Evolutionary conservation across 495 filamentous ascomycete species (phyloP), one percentile per base, ranked within the genome.

Genomic region (Hyaloscypha bicolor): DNA sequence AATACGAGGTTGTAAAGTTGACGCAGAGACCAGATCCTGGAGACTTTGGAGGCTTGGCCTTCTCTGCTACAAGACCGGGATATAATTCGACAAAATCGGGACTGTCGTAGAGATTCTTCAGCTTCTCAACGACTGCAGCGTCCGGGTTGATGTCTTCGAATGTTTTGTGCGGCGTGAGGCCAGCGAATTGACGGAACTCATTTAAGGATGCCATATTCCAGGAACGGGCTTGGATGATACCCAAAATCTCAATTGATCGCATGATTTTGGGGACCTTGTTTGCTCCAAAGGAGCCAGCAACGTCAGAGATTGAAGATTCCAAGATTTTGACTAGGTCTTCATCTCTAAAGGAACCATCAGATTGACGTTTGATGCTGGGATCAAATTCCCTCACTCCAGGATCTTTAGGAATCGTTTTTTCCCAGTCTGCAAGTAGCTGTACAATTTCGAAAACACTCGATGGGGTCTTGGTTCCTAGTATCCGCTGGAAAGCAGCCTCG

Each of bases 81-180:
- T 95, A 95, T 3, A 95, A 79, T 76, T 95, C 92, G 12, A 94
- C 92, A 61, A 84, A 84, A 76, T 96, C 91, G 0, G 91, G 91
- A 63, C 88, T 85, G 58, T 92, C 90, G 73, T 96, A 96, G 33
- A 96, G 80, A 62, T 89, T 84, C 58, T 85, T 87, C 12, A 96
- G 84, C 60, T 89, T 83, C 22, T 91, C 83, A 12, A 87, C 85
- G 33, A 96, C 86, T n/a, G 86, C 83, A 8, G 87, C 87, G 73
- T 97, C 88, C 0, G 86, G 81, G 72, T 93, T 97, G 80, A 97
- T 96, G 63, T 92, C 90, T 67, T 94, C 90, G 63, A 97, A 97
- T 0, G 84, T 90, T 70, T 88, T 82, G 73, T 96, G 86, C 0
- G 87, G 86, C 66, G 87, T 84, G 21, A 97, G 79, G 11, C 86